Conservation (phyloP, 148 eudicot genomes). For the Cornus controversa region DNA sequence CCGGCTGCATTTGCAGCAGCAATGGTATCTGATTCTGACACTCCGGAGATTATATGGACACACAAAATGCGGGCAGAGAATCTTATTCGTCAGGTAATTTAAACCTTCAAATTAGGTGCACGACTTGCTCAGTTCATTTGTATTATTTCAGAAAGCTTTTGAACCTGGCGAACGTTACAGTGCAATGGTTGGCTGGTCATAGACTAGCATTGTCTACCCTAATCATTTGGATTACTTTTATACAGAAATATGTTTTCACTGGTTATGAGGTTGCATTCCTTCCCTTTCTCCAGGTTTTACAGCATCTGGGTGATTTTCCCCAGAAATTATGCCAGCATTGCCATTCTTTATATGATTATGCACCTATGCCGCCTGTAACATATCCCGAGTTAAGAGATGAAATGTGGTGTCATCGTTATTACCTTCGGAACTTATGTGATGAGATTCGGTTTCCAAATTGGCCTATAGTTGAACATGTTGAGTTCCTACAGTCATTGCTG, state of each 20-base stretch:
- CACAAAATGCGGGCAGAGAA: constrained; percentile 99
- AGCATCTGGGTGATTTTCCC: constrained; percentile 98
- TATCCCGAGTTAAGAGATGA: constrained; percentile 95
- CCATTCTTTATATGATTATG: constrained; percentile 92
- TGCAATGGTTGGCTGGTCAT: too few relatives aligned
- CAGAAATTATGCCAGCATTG: constrained; percentile 97
- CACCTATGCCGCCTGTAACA: constrained; percentile 99
- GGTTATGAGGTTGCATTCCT: not conserved
- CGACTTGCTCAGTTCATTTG: not conserved
- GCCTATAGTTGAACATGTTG: constrained; percentile 99
- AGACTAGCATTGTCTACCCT: not conserved
- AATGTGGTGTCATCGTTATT: constrained; percentile 99
- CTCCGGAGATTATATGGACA: constrained; percentile 99
- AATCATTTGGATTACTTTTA: not conserved
- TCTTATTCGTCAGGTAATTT: constrained; percentile 85
- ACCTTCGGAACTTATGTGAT: constrained; percentile 92
- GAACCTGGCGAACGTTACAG: too few relatives aligned
- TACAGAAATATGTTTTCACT: not conserved
- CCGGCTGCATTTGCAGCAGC: constrained; percentile 96
- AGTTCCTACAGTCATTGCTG: constrained; percentile 90
- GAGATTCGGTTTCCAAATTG: constrained; percentile 95
- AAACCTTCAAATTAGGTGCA: constrained; percentile 6
- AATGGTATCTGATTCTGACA: constrained; percentile 98
- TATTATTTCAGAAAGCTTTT: not conserved
- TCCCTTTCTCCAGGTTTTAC: constrained; percentile 66